Evolutionary conservation across 2,329 filamentous ascomycete genomes (phyloP).

Genomic region (Daldinia sp.): DNA sequence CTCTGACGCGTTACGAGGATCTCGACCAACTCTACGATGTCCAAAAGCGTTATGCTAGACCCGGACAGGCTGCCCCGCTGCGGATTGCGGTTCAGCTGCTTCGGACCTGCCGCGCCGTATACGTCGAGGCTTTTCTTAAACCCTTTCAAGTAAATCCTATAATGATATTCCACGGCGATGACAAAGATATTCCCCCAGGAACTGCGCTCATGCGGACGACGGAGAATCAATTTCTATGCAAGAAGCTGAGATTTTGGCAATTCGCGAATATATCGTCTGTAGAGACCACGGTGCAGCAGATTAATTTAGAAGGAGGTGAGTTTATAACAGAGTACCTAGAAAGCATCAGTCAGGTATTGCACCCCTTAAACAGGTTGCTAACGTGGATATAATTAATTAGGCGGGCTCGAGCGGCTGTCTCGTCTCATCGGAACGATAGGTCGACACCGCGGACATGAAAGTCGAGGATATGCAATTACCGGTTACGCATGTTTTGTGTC

Average conservation of each 20-base stretch:
- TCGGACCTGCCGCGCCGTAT: slow-evolving; percentile 42
- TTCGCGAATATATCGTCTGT: slow-evolving; percentile 42
- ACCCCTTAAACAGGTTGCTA: neutral
- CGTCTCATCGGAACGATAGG: slow-evolving; percentile 36
- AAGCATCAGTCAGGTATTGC: neutral
- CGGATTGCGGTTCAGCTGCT: slow-evolving; percentile 38
- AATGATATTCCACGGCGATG: slow-evolving; percentile 37
- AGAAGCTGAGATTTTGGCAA: slow-evolving; percentile 41
- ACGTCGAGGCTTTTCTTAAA: slow-evolving; percentile 42
- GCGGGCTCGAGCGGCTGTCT: slow-evolving; percentile 38
- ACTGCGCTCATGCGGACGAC: slow-evolving; percentile 32
- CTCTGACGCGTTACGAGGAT: slow-evolving; percentile 40
- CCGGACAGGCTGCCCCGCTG: slow-evolving; percentile 40
- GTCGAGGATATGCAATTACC: slow-evolving; percentile 21
- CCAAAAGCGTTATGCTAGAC: slow-evolving; percentile 27
- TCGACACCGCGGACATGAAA: slow-evolving; percentile 36
- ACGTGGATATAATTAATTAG: slow-evolving; percentile 25
- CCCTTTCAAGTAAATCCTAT: slow-evolving; percentile 43
- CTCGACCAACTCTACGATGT: slow-evolving; percentile 28
- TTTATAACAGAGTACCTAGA: neutral
- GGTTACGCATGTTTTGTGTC: slow-evolving; percentile 35
- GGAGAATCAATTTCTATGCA: slow-evolving; percentile 7
- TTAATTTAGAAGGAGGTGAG: slow-evolving; percentile 42
- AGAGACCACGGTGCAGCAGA: slow-evolving; percentile 40
- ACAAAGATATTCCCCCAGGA: slow-evolving; percentile 29